Percentiles rank a stretch among this genome's conserved stretches.
These are phyloP conservation scores for Pythium utonaiense DNA, from an alignment of 352 stramenopile species.

Conservation along the genomic window DNA sequence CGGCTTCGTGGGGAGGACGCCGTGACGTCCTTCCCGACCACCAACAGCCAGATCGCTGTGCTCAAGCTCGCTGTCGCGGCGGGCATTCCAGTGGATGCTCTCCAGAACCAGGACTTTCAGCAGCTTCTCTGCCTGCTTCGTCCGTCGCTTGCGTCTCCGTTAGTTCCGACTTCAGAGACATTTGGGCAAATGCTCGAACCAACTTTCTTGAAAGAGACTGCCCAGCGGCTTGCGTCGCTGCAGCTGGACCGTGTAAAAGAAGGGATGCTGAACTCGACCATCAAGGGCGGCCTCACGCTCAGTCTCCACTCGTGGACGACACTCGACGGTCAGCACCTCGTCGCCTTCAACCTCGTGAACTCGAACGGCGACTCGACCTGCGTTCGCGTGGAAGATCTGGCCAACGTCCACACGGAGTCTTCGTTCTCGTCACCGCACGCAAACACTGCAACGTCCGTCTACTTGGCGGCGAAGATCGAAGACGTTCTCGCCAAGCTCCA, in stretches of 20 bases:
- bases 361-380: constrained; percentile 74
- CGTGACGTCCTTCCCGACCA: neutral
- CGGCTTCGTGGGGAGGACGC: constrained; percentile 12
- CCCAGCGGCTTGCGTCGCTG: constrained; percentile 30
- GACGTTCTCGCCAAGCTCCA: constrained; percentile 49
- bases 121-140: constrained; percentile 18
- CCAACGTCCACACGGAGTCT: neutral
- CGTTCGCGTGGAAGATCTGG: constrained; percentile 57
- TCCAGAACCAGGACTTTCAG: constrained; percentile 22
- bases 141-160: constrained; percentile 11
- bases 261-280: constrained; percentile 76
- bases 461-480: constrained; percentile 44
- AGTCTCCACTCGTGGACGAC: constrained; percentile 71
- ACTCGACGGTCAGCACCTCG: constrained; percentile 57
- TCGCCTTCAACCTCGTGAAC: constrained; percentile 76
- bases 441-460: constrained; percentile 23
- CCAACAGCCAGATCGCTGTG: constrained; percentile 17
- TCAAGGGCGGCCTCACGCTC: constrained; percentile 75
- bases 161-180: neutral
- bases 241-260: constrained; percentile 80
- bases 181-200: constrained; percentile 29
- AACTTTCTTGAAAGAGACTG: constrained; percentile 37
- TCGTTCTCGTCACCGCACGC: neutral
- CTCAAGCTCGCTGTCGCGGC: constrained; percentile 22
- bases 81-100: constrained; percentile 12